Evolutionary conservation across 495 filamentous ascomycete species (phyloP).

Genomic region (Neurospora pannonica): DNA sequence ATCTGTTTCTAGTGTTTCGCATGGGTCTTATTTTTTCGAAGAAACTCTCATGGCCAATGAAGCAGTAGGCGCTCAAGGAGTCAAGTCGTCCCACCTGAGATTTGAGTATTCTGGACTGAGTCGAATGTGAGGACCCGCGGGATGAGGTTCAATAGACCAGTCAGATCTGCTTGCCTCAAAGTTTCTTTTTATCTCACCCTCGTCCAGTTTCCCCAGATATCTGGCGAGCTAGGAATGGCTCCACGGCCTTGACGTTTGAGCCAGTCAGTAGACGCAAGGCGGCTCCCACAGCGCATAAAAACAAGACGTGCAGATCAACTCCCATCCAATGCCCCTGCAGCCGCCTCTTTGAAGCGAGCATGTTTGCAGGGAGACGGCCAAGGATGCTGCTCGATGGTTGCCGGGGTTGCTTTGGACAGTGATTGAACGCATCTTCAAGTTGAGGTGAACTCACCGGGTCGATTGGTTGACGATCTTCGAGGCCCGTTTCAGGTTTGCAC

Average conservation of each 20-base stretch:
- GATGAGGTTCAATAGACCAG: not conserved
- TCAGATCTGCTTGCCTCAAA: not conserved
- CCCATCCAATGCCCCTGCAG: not conserved
- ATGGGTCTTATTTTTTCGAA: slow-evolving; percentile 19
- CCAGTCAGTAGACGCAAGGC: not conserved
- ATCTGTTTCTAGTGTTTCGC: slow-evolving; percentile 23
- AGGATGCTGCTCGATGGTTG: not conserved
- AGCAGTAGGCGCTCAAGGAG: slow-evolving; percentile 19
- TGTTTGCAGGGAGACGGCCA: not conserved
- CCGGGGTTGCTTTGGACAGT: slow-evolving; percentile 7
- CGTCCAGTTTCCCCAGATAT: not conserved
- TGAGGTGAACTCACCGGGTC: slow-evolving; percentile 4
- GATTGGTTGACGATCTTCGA: slow-evolving; percentile 21
- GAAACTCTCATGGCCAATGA: slow-evolving; percentile 23
- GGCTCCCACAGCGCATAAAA: not conserved
- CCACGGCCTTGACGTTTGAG: not conserved
- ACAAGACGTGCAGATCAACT: not conserved
- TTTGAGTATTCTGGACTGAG: not conserved
- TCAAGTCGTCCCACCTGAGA: not conserved
- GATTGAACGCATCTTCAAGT: slow-evolving; percentile 16
- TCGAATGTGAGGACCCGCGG: not conserved
- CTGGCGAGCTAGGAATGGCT: not conserved
- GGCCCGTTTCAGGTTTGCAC: slow-evolving; percentile 19
- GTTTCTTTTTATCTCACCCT: not conserved
- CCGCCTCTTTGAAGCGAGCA: not conserved